Conservation (phyloP, 164 flowering plant species). For the Aristolochia contorta region DNA sequence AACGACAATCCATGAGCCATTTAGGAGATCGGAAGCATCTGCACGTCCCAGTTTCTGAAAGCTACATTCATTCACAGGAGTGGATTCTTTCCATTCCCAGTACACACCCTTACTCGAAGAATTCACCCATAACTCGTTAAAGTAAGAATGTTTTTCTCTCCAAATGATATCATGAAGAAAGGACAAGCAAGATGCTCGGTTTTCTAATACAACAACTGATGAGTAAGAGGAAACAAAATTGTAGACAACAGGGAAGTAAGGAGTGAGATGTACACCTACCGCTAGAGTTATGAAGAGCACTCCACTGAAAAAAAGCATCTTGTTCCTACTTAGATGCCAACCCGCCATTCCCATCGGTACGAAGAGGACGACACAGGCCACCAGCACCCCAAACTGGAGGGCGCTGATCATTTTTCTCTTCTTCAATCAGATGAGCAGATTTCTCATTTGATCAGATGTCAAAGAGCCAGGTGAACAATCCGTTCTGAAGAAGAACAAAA, state of each 20-base stretch:
- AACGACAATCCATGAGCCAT: constrained; percentile 89
- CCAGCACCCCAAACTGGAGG: constrained; percentile 58
- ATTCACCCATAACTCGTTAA: constrained; percentile 1
- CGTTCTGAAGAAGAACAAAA: neutral
- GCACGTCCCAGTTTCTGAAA: constrained; percentile 46
- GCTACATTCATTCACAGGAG: constrained; percentile 37
- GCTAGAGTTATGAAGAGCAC: constrained; percentile 85
- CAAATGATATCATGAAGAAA: constrained; percentile 54
- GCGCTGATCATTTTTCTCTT: constrained; percentile 17
- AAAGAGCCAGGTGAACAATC: neutral
- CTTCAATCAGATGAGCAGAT: neutral
- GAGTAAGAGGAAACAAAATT: constrained; percentile 31
- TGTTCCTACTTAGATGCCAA: constrained; percentile 89
- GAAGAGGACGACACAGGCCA: constrained; percentile 71
- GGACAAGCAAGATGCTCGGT: constrained; percentile 53
- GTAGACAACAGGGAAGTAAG: constrained; percentile 61
- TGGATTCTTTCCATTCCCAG: constrained; percentile 52
- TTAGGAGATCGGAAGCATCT: constrained; percentile 69
- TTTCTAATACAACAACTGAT: constrained; percentile 15
- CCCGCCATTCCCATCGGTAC: constrained; percentile 96
- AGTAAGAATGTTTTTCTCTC: constrained; percentile 18
- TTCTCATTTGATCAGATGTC: neutral
- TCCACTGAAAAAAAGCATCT: constrained; percentile 85
- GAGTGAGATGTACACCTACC: constrained; percentile 79
- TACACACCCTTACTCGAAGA: constrained; percentile 8